Evolutionary conservation across 2,329 filamentous ascomycete species (phyloP).

Genomic region (Sporothrix pallida): DNA sequence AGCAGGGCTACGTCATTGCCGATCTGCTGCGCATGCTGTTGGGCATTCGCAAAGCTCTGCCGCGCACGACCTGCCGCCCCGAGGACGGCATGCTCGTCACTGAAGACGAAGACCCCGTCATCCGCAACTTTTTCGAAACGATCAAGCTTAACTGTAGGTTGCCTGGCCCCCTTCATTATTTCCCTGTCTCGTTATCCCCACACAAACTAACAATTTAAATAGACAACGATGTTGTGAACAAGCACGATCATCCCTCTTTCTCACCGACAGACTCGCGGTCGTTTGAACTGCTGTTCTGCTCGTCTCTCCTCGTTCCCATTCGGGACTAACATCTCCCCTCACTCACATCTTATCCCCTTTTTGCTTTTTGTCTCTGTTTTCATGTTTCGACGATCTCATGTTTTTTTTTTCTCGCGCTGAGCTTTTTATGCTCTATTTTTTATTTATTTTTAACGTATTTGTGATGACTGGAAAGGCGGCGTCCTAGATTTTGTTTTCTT

Average conservation of each 20-base stretch:
- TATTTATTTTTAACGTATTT: conserved; percentile 15
- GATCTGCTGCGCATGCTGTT: conserved; percentile 66
- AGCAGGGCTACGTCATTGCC: conserved; percentile 64
- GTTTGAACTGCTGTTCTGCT: conserved; percentile 54
- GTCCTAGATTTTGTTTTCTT: conserved; percentile 21
- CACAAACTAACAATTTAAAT: conserved; percentile 10
- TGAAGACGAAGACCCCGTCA: conserved; percentile 52
- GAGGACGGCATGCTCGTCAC: conserved; percentile 57
- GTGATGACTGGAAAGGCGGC: conserved; percentile 29
- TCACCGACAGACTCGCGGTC: conserved; percentile 56
- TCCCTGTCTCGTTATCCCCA: background rate
- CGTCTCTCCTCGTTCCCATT: conserved; percentile 49
- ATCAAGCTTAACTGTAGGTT: conserved; percentile 64
- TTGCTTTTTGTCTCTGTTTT: background rate
- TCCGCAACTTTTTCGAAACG: conserved; percentile 60
- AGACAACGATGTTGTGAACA: conserved; percentile 51
- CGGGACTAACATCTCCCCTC: conserved; percentile 36
- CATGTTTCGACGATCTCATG: background rate
- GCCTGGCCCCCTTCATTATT: background rate
- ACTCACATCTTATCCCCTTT: background rate
- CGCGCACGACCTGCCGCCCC: conserved; percentile 55
- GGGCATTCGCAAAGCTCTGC: conserved; percentile 64
- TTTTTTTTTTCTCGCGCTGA: background rate
- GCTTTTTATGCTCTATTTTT: conserved; percentile 14
- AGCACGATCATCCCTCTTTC: conserved; percentile 60